These are phyloP conservation scores for Trypanosoma caninum DNA, from an alignment of 208 protist genomes.

Conservation along the genomic window DNA sequence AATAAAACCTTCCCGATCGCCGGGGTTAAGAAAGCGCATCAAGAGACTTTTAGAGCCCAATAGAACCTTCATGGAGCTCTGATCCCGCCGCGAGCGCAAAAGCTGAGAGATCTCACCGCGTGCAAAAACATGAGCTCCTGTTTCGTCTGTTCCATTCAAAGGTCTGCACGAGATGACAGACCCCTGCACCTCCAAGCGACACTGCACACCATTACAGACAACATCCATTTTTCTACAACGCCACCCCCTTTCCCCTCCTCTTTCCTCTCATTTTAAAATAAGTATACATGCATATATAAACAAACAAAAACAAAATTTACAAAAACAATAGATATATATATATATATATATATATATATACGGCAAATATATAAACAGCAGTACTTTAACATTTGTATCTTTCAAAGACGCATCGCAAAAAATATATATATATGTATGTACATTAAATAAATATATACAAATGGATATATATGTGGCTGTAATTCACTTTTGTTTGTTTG, in stretches of 20 bases:
- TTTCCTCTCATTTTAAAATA: too few species aligned
- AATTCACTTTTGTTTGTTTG: too few species aligned
- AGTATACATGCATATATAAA: too few species aligned
- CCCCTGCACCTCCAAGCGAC: slow-evolving; percentile 44
- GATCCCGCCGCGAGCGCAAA: slow-evolving; percentile 60
- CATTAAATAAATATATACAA: background rate
- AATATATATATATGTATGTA: too few species aligned
- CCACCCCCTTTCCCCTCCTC: too few species aligned
- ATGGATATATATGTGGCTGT: background rate
- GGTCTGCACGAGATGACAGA: slow-evolving; percentile 32
- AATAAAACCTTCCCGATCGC: slow-evolving; percentile 45
- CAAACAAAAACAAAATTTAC: too few species aligned
- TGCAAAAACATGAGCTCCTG: slow-evolving; percentile 17
- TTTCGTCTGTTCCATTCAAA: background rate
- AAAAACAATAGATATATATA: too few species aligned
- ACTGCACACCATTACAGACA: slow-evolving; percentile 40
- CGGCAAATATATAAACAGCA: too few species aligned
- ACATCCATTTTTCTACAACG: slow-evolving; percentile 30
- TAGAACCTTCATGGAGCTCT: slow-evolving; percentile 40
- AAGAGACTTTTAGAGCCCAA: slow-evolving; percentile 27
- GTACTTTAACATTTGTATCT: too few species aligned
- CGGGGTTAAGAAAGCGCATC: slow-evolving; percentile 37
- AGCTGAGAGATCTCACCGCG: slow-evolving; percentile 53
- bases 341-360: too few species aligned
- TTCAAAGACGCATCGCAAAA: too few species aligned